Evolutionary conservation across 2,329 filamentous ascomycete genomes (phyloP).

Genomic region (Hypoxylon sp.): DNA sequence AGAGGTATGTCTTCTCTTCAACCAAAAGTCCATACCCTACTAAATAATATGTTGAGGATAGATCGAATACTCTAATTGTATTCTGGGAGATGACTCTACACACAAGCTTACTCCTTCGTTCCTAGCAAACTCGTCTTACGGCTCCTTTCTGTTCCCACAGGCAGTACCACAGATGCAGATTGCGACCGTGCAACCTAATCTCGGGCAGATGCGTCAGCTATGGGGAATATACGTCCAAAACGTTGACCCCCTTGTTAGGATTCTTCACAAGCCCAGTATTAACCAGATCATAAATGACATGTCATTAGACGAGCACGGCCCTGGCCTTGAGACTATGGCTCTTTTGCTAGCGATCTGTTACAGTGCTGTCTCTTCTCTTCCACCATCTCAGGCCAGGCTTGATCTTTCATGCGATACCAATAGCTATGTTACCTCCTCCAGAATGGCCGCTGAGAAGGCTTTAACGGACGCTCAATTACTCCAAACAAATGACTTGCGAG

Average conservation of each 20-base stretch:
- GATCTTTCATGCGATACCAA: background rate
- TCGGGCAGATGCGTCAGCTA: background rate
- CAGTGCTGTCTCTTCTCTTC: slow-evolving; percentile 4
- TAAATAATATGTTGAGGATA: background rate
- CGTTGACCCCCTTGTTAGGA: background rate
- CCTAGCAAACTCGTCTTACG: background rate
- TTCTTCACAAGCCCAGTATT: background rate
- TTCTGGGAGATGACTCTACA: background rate
- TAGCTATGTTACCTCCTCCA: slow-evolving; percentile 1
- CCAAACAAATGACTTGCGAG: slow-evolving; percentile 9
- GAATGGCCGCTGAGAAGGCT: slow-evolving; percentile 4
- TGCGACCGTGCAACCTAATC: background rate
- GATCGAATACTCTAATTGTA: background rate
- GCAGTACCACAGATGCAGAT: background rate
- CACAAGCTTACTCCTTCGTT: background rate
- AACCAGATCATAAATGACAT: slow-evolving; percentile 2
- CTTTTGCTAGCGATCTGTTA: background rate
- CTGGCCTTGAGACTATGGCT: background rate
- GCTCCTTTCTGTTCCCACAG: background rate
- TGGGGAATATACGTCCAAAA: background rate
- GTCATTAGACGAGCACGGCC: background rate
- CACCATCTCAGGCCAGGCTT: background rate
- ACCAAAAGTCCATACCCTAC: background rate
- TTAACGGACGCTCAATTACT: background rate
- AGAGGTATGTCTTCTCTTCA: slow-evolving; percentile 2